Evolutionary conservation across 495 filamentous ascomycete genomes (phyloP).

Genomic region (Penicillium chermesinum): DNA sequence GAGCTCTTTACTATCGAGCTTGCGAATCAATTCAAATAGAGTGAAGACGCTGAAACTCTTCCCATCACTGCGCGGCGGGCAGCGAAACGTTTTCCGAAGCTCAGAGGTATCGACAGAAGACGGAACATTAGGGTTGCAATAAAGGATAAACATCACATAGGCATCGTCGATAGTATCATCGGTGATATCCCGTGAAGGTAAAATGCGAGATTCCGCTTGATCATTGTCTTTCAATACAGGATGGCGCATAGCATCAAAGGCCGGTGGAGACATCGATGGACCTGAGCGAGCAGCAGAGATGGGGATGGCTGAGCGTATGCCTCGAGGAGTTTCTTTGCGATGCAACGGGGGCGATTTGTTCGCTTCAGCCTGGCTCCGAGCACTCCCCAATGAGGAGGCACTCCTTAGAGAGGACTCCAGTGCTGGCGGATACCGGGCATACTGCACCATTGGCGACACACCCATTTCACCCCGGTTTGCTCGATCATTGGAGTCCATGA

Average conservation of each 20-base stretch:
- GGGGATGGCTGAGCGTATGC: slow-evolving; percentile 30
- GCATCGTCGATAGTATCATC: slow-evolving; percentile 77
- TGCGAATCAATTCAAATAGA: slow-evolving; percentile 78
- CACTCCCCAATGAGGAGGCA: slow-evolving; percentile 42
- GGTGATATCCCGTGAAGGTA: slow-evolving; percentile 68
- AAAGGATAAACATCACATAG: slow-evolving; percentile 83
- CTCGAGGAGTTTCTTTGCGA: slow-evolving; percentile 43
- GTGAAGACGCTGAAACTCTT: slow-evolving; percentile 82
- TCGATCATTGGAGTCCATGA: slow-evolving; percentile 30
- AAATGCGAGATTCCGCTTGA: slow-evolving; percentile 32
- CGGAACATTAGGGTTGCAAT: slow-evolving; percentile 80
- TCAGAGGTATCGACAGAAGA: slow-evolving; percentile 65
- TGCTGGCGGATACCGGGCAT: slow-evolving; percentile 38
- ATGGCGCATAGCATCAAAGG: slow-evolving; percentile 32
- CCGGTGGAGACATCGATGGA: slow-evolving; percentile 40
- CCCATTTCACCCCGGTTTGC: slow-evolving; percentile 27
- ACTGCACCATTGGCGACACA: slow-evolving; percentile 36
- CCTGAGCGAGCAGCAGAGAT: slow-evolving; percentile 30
- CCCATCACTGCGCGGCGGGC: slow-evolving; percentile 84
- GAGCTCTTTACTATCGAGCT: slow-evolving; percentile 79
- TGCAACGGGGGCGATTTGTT: slow-evolving; percentile 38
- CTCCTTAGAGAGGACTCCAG: slow-evolving; percentile 39
- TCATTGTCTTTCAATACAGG: slow-evolving; percentile 32
- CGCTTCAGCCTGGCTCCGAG: slow-evolving; percentile 33
- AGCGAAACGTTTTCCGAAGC: slow-evolving; percentile 74